Evolutionary conservation across 164 flowering plant genomes (phyloP).

Genomic region (Annona cherimola): DNA sequence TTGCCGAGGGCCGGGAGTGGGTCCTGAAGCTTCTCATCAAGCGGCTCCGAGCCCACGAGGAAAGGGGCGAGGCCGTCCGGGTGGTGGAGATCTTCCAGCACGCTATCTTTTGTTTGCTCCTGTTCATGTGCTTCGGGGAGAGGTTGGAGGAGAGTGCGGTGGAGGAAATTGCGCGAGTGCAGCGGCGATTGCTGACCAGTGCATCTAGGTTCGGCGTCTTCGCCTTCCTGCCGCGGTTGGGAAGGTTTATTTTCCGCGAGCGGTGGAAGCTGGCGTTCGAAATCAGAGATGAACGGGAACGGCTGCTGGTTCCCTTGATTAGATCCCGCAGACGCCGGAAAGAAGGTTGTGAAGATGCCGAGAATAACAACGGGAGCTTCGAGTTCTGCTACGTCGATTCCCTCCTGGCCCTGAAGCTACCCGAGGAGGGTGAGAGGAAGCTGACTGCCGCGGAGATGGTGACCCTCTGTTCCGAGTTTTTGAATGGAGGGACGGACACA

Average conservation of each 20-base stretch:
- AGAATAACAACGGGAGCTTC: constrained; percentile 1
- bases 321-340: background rate
- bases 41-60: constrained; percentile 4
- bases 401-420: constrained; percentile 20
- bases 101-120: constrained; percentile 32
- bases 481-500: constrained; percentile 34
- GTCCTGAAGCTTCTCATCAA: constrained; percentile 18
- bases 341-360: background rate
- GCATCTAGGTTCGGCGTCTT: constrained; percentile 11
- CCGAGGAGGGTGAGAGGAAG: constrained; percentile 38
- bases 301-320: constrained; percentile 18
- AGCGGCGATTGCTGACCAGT: constrained; percentile 10
- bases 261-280: constrained; percentile 17
- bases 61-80: constrained; percentile 6
- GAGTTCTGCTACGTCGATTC: constrained; percentile 25
- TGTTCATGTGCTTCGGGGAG: constrained; percentile 44
- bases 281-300: constrained; percentile 16
- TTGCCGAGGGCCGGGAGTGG: constrained; percentile 24
- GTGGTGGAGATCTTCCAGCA: constrained; percentile 21
- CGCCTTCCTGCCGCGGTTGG: constrained; percentile 22
- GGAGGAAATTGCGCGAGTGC: constrained; percentile 15
- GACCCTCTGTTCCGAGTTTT: constrained; percentile 31
- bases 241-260: constrained; percentile 21
- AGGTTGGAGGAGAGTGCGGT: constrained; percentile 26
- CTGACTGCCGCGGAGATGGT: constrained; percentile 29